Evolutionary conservation across 2,329 filamentous ascomycete genomes (phyloP).

Genomic region (Podosphaera xanthii): DNA sequence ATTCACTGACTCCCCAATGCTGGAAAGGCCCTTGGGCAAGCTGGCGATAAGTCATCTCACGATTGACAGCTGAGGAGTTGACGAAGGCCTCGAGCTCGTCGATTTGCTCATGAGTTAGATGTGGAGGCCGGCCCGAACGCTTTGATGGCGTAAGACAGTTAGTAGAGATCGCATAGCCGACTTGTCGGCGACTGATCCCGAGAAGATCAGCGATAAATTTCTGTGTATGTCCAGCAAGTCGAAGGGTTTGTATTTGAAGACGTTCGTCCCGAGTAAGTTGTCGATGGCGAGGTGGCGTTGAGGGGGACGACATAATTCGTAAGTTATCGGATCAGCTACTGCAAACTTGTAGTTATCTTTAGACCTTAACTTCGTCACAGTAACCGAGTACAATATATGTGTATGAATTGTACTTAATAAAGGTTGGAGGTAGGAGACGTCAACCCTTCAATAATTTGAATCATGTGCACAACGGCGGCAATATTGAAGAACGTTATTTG

Average conservation of each 20-base stretch:
- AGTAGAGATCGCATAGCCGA: not conserved
- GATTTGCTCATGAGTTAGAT: not conserved
- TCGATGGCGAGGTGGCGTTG: not conserved
- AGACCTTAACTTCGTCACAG: no score
- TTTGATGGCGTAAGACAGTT: not conserved
- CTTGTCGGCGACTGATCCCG: not conserved
- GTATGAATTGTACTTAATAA: no score
- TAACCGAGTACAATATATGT: no score
- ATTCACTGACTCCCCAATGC: not conserved
- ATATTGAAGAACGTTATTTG: no score
- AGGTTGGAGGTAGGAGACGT: no score
- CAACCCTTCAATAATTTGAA: no score
- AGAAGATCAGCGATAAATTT: not conserved
- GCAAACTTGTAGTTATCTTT: no score
- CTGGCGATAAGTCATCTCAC: not conserved
- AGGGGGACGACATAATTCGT: not conserved
- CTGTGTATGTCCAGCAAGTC: not conserved
- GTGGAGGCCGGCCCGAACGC: not conserved
- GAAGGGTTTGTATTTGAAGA: not conserved
- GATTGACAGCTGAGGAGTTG: not conserved
- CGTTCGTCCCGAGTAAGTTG: not conserved
- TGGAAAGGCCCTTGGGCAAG: not conserved
- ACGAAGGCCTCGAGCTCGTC: not conserved
- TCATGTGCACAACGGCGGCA: no score
- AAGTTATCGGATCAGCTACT: no score